A percentile compares a stretch with the other conserved stretches of the same genome.
phyloP scores from a whole-genome alignment of 371 early-diverging fungal species.

The Coemansia sp. region DNA sequence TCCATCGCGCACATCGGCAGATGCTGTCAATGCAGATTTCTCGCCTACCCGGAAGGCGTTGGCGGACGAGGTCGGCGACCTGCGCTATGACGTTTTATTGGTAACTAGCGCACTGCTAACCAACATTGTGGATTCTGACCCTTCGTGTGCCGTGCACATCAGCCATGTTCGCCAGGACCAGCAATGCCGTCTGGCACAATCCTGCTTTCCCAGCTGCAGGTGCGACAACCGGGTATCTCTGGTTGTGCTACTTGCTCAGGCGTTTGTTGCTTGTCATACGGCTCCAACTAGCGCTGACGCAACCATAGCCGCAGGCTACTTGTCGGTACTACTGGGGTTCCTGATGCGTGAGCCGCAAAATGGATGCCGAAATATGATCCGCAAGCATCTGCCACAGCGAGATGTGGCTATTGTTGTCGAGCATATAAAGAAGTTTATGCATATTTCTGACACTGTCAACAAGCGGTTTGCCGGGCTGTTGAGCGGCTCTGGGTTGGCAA shows the following conservation, averaged over 20 bases:
- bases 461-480: conserved; percentile 28
- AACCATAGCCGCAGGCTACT: conserved; percentile 37
- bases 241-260: conserved; percentile 22
- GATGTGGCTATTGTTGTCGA: conserved; percentile 14
- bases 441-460: conserved; percentile 29
- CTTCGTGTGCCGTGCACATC: conserved; percentile 35
- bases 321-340: conserved; percentile 41
- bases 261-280: conserved; percentile 30
- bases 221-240: conserved; percentile 24
- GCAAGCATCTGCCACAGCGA: conserved; percentile 21
- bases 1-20: not conserved
- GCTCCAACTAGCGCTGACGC: conserved; percentile 23
- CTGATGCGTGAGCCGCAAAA: conserved; percentile 23
- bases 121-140: conserved; percentile 43
- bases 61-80: conserved; percentile 22
- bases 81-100: conserved; percentile 44
- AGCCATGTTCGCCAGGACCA: conserved; percentile 31
- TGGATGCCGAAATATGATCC: conserved; percentile 7
- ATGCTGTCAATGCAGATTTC: not conserved
- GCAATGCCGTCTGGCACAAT: conserved; percentile 13
- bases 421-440: conserved; percentile 39
- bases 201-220: conserved; percentile 35
- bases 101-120: conserved; percentile 41
- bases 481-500: conserved; percentile 9
- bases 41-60: conserved; percentile 21